Evolutionary conservation across 805 yeast genomes (phyloP), one percentile per base, ranked within the genome.

Genomic region (Wickerhamiella kazuoi): DNA sequence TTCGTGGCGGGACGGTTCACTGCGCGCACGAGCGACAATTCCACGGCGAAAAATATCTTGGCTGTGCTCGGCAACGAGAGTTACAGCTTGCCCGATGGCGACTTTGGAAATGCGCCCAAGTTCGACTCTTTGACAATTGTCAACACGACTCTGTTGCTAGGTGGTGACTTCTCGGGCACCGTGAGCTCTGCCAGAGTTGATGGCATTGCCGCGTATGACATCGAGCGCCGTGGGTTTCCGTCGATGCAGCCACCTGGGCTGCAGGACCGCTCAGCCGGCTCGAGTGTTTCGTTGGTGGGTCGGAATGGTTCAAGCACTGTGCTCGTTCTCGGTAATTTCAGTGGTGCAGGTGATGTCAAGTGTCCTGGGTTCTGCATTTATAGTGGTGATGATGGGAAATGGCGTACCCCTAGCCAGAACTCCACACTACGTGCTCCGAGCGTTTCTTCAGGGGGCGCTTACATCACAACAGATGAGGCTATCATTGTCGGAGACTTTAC

Each of bases 281-380:
- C 21, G n/a, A 6, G 62, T 9, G 54, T 71, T 1, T 54, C 70
- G 38, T 55, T 56, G 15, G 45, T 66, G 3, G 33, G 32, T 15
- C 60, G 60, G 26, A 63, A 67, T 24, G 61, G 61, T 19, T 58
- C 56, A 21, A 61, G 64, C 21, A 39, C 59, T 19, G 15, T 39
- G 7, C 23, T 32, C 16, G 30, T 33, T 2, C 3, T 31, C 6
- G 60, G 67, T 2, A 48, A 63, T 16, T 57, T 83, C 21, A 62
- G 76, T 23, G 80, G 80, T 11, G 94, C 79, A 30, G 95, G 96
- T 19, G 63, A 68, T 33, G 83, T 80, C 52, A 67, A 64, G 17
- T 53, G 63, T 17, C 75, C 79, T 2, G 76, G 78, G 0, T 60
- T 86, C 29, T 84, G 95, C 54, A 58, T 76, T 28, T 81, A 71